A percentile compares a stretch with the other conserved stretches of the same genome.
Conservation (phyloP, 306 rosid genomes). For the Canavalia gladiata region DNA sequence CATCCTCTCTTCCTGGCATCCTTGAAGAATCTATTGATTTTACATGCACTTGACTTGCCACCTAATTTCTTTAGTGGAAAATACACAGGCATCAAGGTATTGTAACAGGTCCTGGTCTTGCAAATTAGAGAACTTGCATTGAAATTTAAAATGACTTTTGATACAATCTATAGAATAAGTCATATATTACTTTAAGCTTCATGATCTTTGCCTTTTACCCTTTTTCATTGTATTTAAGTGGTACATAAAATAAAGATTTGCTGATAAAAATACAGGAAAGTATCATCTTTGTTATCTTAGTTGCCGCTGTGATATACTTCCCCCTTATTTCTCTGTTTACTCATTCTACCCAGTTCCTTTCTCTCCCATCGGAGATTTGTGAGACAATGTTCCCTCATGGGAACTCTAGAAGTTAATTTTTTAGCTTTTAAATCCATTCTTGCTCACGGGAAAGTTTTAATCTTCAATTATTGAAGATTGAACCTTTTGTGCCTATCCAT, state of each 20-base stretch:
- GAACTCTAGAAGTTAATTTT: constrained; percentile 20
- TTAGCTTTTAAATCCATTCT: not conserved
- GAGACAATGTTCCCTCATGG: not conserved
- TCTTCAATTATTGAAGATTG: constrained; percentile 33
- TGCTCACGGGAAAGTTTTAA: not conserved
- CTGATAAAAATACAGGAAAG: not conserved
- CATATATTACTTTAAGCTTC: constrained; percentile 23
- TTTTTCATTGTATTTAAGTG: constrained; percentile 21
- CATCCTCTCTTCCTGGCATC: not conserved
- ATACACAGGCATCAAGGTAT: constrained; percentile 26
- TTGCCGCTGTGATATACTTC: constrained; percentile 1
- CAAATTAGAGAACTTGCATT: constrained; percentile 36
- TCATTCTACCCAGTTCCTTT: not conserved
- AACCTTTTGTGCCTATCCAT: not conserved
- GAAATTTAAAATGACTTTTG: constrained; percentile 21
- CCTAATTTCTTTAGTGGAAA: constrained; percentile 26
- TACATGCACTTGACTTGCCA: constrained; percentile 2
- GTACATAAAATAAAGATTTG: constrained; percentile 29
- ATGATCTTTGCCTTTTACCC: constrained; percentile 8
- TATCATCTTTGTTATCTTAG: constrained; percentile 13
- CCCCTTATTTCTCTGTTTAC: not conserved
- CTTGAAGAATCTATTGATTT: constrained; percentile 35
- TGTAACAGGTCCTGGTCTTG: constrained; percentile 10
- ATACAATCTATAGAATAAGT: constrained; percentile 24
- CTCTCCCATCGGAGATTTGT: constrained; percentile 29